Conservation (phyloP, 495 filamentous ascomycete species). For the Aspergillus steynii region DNA sequence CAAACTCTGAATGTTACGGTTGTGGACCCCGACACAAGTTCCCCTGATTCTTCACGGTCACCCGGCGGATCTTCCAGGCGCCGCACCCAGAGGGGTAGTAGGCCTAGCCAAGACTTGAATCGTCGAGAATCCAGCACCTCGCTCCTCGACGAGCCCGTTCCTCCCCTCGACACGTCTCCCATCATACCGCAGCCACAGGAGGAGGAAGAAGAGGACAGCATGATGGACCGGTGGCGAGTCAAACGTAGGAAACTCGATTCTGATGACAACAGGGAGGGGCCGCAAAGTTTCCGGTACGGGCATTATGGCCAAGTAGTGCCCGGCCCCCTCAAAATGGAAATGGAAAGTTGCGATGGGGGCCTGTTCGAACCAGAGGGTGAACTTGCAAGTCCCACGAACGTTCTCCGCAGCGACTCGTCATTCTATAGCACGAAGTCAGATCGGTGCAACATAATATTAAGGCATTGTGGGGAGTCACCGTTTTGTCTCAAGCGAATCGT, state of each 20-base stretch:
- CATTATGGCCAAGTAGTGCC: slow-evolving; percentile 81
- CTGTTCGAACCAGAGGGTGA: slow-evolving; percentile 58
- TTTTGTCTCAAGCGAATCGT: slow-evolving; percentile 82
- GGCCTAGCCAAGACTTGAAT: slow-evolving; percentile 12
- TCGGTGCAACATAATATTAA: slow-evolving; percentile 80
- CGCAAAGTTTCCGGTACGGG: slow-evolving; percentile 70
- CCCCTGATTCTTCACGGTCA: slow-evolving; percentile 14
- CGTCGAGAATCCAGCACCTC: slow-evolving; percentile 11
- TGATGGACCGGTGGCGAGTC: slow-evolving; percentile 41
- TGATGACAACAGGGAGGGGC: slow-evolving; percentile 52
- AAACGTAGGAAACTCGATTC: slow-evolving; percentile 79
- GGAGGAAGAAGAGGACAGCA: slow-evolving; percentile 29
- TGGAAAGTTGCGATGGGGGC: slow-evolving; percentile 87
- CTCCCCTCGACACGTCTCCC: slow-evolving; percentile 38
- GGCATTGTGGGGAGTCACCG: slow-evolving; percentile 72
- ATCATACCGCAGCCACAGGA: slow-evolving; percentile 28
- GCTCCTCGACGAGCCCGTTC: slow-evolving; percentile 42
- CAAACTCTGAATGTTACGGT: slow-evolving; percentile 16
- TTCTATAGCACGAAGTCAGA: slow-evolving; percentile 88
- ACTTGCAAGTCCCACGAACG: slow-evolving; percentile 73
- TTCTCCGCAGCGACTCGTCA: slow-evolving; percentile 74
- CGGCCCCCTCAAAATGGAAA: slow-evolving; percentile 77
- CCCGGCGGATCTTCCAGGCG: slow-evolving; percentile 15
- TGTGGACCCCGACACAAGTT: slow-evolving; percentile 13
- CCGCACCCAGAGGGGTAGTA: slow-evolving; percentile 17